phyloP scores from a whole-genome alignment of 169 alveolate genomes.

The Plasmodium vinckei region DNA sequence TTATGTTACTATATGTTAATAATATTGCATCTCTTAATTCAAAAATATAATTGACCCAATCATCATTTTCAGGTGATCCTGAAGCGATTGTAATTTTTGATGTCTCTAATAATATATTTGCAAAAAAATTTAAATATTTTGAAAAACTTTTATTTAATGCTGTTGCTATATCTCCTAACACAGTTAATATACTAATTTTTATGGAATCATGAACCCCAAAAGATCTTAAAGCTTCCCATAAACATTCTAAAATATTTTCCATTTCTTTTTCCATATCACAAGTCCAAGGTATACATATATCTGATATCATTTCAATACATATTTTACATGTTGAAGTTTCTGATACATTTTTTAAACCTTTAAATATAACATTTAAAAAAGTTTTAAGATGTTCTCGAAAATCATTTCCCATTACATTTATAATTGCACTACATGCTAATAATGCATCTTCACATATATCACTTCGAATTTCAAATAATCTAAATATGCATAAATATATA shows the following conservation, averaged over 20 bases:
- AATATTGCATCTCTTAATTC: conserved; percentile 91
- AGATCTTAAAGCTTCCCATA: conserved; percentile 80
- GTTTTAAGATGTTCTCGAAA: conserved; percentile 75
- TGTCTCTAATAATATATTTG: conserved; percentile 89
- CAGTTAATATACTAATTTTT: conserved; percentile 89
- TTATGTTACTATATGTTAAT: conserved; percentile 90
- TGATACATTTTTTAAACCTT: conserved; percentile 74
- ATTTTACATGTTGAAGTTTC: conserved; percentile 79
- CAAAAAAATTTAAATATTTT: conserved; percentile 84
- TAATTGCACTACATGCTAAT: conserved; percentile 87
- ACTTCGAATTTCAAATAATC: conserved; percentile 69
- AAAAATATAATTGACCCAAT: conserved; percentile 91
- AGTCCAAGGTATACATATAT: conserved; percentile 86
- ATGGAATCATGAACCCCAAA: conserved; percentile 88
- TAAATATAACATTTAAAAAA: conserved; percentile 75
- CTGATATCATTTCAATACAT: conserved; percentile 89
- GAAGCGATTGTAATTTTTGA: conserved; percentile 89
- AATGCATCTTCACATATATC: conserved; percentile 88
- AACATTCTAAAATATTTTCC: conserved; percentile 78
- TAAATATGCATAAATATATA: conserved; percentile 75
- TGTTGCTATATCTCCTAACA: conserved; percentile 93
- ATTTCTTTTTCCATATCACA: conserved; percentile 79
- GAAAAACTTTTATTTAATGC: conserved; percentile 88
- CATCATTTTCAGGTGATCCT: conserved; percentile 92
- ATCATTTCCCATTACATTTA: conserved; percentile 81